phyloP scores from a whole-genome alignment of 192 early-diverging fungal genomes.

The Coemansia furcata region DNA sequence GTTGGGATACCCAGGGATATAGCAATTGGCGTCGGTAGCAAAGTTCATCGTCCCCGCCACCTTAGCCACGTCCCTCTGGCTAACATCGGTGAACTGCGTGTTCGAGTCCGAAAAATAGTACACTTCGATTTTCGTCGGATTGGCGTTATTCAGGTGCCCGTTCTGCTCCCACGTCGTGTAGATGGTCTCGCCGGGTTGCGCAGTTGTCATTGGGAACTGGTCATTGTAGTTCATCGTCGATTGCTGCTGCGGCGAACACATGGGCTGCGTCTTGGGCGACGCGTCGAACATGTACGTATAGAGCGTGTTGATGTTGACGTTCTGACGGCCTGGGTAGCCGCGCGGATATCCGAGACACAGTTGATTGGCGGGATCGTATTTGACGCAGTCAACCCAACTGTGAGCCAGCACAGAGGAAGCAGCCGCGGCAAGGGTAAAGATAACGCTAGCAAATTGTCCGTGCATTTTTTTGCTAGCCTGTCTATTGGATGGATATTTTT shows the following conservation, averaged over 20 bases:
- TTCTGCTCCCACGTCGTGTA: conserved; percentile 58
- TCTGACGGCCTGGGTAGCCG: conserved; percentile 55
- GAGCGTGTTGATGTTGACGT: conserved; percentile 47
- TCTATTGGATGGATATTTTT: neutral
- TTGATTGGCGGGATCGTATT: conserved; percentile 47
- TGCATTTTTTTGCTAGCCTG: neutral
- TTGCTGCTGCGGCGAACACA: conserved; percentile 53
- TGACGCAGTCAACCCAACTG: conserved; percentile 61
- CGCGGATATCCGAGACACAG: conserved; percentile 52
- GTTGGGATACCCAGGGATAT: conserved; percentile 39
- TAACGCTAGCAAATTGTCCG: neutral
- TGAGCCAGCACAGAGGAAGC: conserved; percentile 53
- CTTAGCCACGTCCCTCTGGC: conserved; percentile 22
- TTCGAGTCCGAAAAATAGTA: conserved; percentile 30
- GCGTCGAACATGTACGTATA: conserved; percentile 57
- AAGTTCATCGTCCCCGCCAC: conserved; percentile 50
- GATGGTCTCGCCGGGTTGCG: conserved; percentile 54
- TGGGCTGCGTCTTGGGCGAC: conserved; percentile 30
- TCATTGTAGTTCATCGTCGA: conserved; percentile 24
- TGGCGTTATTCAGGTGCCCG: conserved; percentile 54
- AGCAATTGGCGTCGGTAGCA: conserved; percentile 52
- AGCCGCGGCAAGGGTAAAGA: neutral
- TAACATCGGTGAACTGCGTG: conserved; percentile 31
- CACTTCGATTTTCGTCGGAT: conserved; percentile 44
- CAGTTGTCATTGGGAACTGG: conserved; percentile 50